Base-by-base conservation (phyloP, 2,329 filamentous ascomycete species). In the Coniochaeta ligniaria region DNA sequence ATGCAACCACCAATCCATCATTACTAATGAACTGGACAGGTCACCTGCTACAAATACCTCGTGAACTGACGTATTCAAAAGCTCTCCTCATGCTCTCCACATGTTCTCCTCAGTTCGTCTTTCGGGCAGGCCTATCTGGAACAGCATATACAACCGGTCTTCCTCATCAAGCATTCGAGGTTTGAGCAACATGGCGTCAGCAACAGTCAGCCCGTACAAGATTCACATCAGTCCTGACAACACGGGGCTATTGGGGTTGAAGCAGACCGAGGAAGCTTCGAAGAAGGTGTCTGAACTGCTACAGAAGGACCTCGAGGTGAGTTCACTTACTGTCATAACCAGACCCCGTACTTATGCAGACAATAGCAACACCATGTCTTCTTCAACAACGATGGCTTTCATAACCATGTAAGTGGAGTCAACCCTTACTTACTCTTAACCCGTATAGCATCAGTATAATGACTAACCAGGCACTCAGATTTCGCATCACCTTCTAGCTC, bases 301-400 rank as follows among this genome's bases (percentile, higher is more conserved):
- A 20, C 90, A 96, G 70, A 77, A 86, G 61, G 92, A 96, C 68
- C 81, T 95, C 64, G 83, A 86, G 75, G 77, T 81, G 66, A 35
- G 52, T n/a, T 26, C 12, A 22, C 11, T 41, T 55, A 47, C 28
- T 47, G 4, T 47, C 11, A 47, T 24, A 2, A 24, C 20, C 11
- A 47, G n/a, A 47, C 2, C 43, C 8, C 43, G 26, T 26, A 22
- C 47, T 52, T 5, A 52, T n/a, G 24, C 22, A 26, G 3, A 31
- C 47, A 16, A 28, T 31, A 52, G 75, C 75, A 75, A 36, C 84
- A 92, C 66, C 90, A 96, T 69, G 88, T 92, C 61, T 96, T 88
- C 75, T 96, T 92, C 79, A 96, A 95, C 63, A 62, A 81, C 0
- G 69, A 73, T 1, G 88, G 89, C 0, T 96, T 89, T 64, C 93